These are phyloP conservation scores for Dictyostelium intermedium DNA, from an alignment of 78 protist species.

Conservation along the genomic window DNA sequence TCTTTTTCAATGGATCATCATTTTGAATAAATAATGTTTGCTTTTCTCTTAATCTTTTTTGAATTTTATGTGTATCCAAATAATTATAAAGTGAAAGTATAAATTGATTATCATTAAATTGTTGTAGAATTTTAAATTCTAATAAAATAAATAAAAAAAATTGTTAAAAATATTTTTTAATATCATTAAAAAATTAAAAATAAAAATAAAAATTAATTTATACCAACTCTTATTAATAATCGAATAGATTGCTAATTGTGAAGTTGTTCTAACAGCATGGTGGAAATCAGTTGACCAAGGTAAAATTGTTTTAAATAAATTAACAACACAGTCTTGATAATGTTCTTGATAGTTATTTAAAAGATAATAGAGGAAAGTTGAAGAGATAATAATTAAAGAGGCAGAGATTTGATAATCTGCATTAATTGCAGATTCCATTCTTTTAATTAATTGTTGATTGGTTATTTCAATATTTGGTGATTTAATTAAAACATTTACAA, in stretches of 20 bases:
- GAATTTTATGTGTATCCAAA: constrained; percentile 32
- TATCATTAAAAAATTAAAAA: neutral
- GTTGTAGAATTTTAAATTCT: constrained; percentile 35
- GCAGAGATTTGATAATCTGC: constrained; percentile 70
- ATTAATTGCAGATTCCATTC: neutral
- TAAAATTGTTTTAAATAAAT: constrained; percentile 26
- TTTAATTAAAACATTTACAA: constrained; percentile 41
- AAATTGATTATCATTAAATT: constrained; percentile 35
- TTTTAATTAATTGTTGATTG: neutral
- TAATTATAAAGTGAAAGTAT: constrained; percentile 16
- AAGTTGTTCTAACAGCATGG: constrained; percentile 74
- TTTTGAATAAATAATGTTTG: constrained; percentile 69
- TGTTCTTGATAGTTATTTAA: constrained; percentile 25
- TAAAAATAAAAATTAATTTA: neutral
- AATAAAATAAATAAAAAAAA: neutral
- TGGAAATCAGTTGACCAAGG: constrained; percentile 78
- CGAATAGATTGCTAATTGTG: constrained; percentile 60
- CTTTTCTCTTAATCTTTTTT: constrained; percentile 63
- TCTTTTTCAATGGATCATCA: constrained; percentile 58
- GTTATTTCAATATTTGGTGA: neutral
- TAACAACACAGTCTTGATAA: neutral
- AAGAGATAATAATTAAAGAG: constrained; percentile 42
- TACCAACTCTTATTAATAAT: constrained; percentile 33
- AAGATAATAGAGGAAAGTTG: constrained; percentile 43
- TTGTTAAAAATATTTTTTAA: neutral